Evolutionary conservation across 2,329 filamentous ascomycete species (phyloP).

Genomic region (Chalaropsis thielavioides): DNA sequence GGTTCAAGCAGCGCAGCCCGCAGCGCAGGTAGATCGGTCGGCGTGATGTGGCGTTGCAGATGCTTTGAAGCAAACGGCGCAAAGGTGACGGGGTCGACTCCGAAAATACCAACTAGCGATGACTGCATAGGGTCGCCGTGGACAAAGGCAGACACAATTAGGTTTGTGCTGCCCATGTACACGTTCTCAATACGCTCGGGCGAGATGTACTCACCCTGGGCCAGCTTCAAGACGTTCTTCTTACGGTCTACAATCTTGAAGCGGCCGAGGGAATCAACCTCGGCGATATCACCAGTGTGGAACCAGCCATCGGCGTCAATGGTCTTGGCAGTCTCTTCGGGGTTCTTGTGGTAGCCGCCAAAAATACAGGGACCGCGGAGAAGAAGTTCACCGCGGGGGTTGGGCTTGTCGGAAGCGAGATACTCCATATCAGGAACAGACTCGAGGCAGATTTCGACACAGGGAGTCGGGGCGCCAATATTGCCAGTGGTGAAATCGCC

Average conservation of each 20-base stretch:
- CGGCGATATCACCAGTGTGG: constrained; percentile 82
- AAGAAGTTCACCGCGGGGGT: constrained; percentile 79
- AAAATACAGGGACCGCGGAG: constrained; percentile 71
- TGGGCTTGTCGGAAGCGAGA: constrained; percentile 69
- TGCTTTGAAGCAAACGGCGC: constrained; percentile 66
- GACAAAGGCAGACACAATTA: constrained; percentile 69
- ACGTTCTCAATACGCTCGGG: constrained; percentile 96
- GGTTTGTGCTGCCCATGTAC: constrained; percentile 65
- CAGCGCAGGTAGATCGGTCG: constrained; percentile 52
- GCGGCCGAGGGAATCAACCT: constrained; percentile 70
- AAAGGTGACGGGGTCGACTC: constrained; percentile 72
- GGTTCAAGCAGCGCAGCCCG: constrained; percentile 52
- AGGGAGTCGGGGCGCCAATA: constrained; percentile 58
- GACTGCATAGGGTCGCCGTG: constrained; percentile 80
- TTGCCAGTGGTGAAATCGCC: constrained; percentile 66
- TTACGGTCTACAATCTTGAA: constrained; percentile 90
- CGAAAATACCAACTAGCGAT: constrained; percentile 72
- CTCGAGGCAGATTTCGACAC: constrained; percentile 61
- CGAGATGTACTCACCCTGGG: constrained; percentile 95
- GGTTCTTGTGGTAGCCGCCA: constrained; percentile 77
- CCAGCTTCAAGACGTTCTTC: constrained; percentile 98
- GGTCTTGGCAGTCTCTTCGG: constrained; percentile 69
- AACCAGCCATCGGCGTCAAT: constrained; percentile 91
- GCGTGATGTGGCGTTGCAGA: constrained; percentile 49
- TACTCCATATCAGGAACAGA: constrained; percentile 95